Evolutionary conservation across 768 basidiomycete species (phyloP).

Genomic region (Calvatia gigantea): DNA sequence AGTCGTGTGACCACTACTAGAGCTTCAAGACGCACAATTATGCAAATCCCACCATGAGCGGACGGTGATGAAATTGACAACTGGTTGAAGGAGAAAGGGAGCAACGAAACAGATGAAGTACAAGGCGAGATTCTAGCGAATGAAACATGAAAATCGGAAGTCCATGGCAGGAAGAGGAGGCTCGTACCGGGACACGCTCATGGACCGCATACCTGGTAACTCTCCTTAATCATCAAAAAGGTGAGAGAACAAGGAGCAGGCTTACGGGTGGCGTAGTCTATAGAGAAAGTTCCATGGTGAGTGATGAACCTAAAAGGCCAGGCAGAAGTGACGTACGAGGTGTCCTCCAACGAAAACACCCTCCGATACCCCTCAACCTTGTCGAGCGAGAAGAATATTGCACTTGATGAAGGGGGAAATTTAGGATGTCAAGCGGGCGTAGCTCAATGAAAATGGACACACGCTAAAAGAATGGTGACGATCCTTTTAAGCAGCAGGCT

Average conservation of each 20-base stretch:
- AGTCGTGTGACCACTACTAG: background rate
- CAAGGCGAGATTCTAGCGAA: constrained; percentile 40
- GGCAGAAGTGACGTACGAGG: constrained; percentile 47
- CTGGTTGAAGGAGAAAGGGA: constrained; percentile 65
- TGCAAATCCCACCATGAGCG: constrained; percentile 92
- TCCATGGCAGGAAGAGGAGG: constrained; percentile 9
- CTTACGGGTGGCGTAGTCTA: constrained; percentile 42
- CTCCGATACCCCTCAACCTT: constrained; percentile 70
- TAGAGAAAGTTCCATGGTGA: constrained; percentile 16
- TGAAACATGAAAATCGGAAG: background rate
- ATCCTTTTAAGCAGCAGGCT: constrained; percentile 40
- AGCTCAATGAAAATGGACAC: constrained; percentile 22
- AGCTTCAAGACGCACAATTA: constrained; percentile 39
- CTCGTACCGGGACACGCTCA: constrained; percentile 73
- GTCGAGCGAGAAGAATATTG: constrained; percentile 59
- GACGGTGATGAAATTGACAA: constrained; percentile 68
- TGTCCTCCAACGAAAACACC: constrained; percentile 75
- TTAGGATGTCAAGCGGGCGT: background rate
- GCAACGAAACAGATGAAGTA: constrained; percentile 55
- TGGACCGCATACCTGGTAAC: constrained; percentile 57
- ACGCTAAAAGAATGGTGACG: constrained; percentile 67
- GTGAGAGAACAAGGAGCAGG: constrained; percentile 6
- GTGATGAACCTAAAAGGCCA: constrained; percentile 7
- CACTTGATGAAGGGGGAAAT: constrained; percentile 34
- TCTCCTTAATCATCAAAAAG: background rate